Evolutionary conservation across 2,329 filamentous ascomycete genomes (phyloP).

Genomic region (Curvularia sp.): DNA sequence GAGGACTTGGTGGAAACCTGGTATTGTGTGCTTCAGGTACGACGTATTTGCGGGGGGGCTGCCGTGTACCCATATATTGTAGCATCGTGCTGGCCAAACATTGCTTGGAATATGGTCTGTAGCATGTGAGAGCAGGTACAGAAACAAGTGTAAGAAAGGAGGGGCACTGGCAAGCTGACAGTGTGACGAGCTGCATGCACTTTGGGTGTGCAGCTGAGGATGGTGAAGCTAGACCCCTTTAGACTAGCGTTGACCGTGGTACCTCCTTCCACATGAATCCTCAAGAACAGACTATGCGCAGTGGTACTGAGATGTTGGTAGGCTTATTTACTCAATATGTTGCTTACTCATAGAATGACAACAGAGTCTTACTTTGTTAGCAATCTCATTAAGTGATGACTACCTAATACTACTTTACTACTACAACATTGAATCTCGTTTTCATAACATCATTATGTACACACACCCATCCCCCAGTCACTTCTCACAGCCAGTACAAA

Average conservation of each 20-base stretch:
- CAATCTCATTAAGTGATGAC: neutral
- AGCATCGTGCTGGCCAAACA: slow-evolving; percentile 7
- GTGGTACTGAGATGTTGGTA: neutral
- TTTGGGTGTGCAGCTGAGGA: neutral
- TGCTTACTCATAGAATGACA: neutral
- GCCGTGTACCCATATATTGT: slow-evolving; percentile 9
- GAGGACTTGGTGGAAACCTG: neutral
- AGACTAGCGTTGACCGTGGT: neutral
- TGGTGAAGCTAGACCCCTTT: neutral
- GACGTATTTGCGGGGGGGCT: slow-evolving; percentile 13
- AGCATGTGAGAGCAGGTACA: neutral
- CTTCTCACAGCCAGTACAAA: neutral
- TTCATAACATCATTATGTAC: slow-evolving; percentile 8
- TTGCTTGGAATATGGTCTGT: neutral
- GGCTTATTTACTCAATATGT: neutral
- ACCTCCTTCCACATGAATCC: neutral
- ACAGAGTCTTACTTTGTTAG: neutral
- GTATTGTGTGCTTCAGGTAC: neutral
- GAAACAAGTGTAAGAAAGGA: neutral
- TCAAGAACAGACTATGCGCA: neutral
- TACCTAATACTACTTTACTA: neutral
- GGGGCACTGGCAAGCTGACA: neutral
- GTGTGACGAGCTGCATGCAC: neutral
- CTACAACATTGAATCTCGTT: slow-evolving; percentile 9
- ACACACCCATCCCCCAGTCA: neutral